A percentile compares a stretch with the other conserved stretches of the same genome.
These are phyloP conservation scores for Withania somnifera DNA, from an alignment of 305 asterid genomes.

Conservation along the genomic window DNA sequence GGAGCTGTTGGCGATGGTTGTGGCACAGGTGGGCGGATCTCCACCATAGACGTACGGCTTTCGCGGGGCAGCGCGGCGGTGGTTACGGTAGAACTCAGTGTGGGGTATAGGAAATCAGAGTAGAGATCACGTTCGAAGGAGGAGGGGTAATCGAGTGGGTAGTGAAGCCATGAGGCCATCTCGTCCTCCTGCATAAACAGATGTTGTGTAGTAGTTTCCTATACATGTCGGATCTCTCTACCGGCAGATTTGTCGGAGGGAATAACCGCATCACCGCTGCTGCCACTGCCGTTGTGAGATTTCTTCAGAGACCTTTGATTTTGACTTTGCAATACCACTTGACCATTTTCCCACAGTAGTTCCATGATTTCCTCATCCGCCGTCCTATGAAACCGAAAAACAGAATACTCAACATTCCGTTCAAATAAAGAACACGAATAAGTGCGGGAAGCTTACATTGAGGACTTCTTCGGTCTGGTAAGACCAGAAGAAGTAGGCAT, in stretches of 20 bases:
- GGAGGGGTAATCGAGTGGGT: constrained; percentile 28
- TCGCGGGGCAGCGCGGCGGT: constrained; percentile 12
- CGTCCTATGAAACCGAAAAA: constrained; percentile 10
- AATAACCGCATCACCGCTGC: constrained; percentile 12
- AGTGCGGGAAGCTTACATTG: constrained; percentile 17
- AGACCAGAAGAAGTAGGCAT: constrained; percentile 9
- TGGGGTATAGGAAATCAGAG: constrained; percentile 23
- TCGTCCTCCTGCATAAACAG: constrained; percentile 46
- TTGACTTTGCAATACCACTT: constrained; percentile 29
- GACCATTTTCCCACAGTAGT: constrained; percentile 43
- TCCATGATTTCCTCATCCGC: constrained; percentile 39
- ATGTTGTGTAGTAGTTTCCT: constrained; percentile 14
- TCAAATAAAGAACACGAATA: background rate
- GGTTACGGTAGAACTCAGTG: constrained; percentile 2
- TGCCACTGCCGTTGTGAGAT: constrained; percentile 6
- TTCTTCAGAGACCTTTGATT: constrained; percentile 24
- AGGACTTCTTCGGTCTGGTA: constrained; percentile 5
- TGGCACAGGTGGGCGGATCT: constrained; percentile 10
- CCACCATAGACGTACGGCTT: background rate
- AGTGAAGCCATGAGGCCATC: constrained; percentile 46
- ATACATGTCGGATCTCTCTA: constrained; percentile 22
- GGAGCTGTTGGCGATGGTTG: background rate
- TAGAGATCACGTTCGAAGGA: constrained; percentile 33
- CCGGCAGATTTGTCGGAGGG: constrained; percentile 4
- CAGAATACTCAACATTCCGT: background rate